Percentiles rank a stretch among this genome's conserved stretches.
Evolutionary conservation across 805 yeast species (phyloP).

Genomic region (Saccharomyces mikatae): DNA sequence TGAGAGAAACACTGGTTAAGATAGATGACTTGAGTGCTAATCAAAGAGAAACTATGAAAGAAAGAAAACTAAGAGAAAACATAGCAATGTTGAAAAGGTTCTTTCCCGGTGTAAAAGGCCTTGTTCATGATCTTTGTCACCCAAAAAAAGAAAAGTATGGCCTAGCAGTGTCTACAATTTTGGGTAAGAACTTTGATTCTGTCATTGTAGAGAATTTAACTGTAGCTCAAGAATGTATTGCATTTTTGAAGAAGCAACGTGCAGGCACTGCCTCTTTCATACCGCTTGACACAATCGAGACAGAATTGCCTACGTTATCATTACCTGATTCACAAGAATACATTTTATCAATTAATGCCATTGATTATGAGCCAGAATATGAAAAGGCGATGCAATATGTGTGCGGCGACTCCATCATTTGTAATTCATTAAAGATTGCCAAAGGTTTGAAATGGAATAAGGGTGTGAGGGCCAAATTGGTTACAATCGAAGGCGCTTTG

Average conservation of each 20-base stretch:
- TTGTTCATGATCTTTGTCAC: constrained; percentile 69
- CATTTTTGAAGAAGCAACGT: constrained; percentile 74
- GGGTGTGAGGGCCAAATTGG: constrained; percentile 54
- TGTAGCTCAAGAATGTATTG: constrained; percentile 69
- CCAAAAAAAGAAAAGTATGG: constrained; percentile 71
- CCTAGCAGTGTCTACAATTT: constrained; percentile 61
- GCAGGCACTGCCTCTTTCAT: constrained; percentile 80
- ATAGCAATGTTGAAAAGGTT: constrained; percentile 58
- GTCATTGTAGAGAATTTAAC: constrained; percentile 68
- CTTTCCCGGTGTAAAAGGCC: constrained; percentile 80
- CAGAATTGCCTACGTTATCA: constrained; percentile 47
- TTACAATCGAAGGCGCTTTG: constrained; percentile 75
- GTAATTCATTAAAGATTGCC: constrained; percentile 65
- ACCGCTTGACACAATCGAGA: constrained; percentile 72
- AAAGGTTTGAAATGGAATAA: constrained; percentile 62
- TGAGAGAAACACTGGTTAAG: constrained; percentile 50
- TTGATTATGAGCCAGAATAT: constrained; percentile 56
- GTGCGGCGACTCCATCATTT: constrained; percentile 71
- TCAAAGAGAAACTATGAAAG: constrained; percentile 67
- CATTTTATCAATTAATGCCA: constrained; percentile 55
- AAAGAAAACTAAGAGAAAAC: constrained; percentile 63
- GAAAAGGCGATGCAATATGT: constrained; percentile 76
- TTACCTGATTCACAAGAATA: constrained; percentile 17
- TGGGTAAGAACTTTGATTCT: constrained; percentile 76
- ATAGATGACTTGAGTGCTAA: constrained; percentile 69